phyloP scores from a whole-genome alignment of 768 basidiomycete species.

The Rhizopogon salebrosus region DNA sequence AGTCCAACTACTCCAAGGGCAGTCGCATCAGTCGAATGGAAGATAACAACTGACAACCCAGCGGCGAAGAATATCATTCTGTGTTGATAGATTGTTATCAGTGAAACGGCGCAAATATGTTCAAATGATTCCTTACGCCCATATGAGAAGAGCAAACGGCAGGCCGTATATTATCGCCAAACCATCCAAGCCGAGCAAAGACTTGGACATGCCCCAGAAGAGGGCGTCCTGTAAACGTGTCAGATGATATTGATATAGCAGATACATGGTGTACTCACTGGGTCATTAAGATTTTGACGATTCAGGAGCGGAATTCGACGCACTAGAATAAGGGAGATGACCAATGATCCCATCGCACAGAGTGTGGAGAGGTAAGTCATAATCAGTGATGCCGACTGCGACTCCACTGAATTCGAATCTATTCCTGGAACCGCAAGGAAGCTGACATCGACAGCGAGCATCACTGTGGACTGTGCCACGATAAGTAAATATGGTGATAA shows the following conservation, averaged over 20 bases:
- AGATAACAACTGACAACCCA: conserved; percentile 20
- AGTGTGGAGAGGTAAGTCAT: conserved; percentile 34
- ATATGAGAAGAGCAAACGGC: conserved; percentile 28
- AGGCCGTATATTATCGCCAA: conserved; percentile 28
- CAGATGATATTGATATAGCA: background rate
- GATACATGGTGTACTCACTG: conserved; percentile 2
- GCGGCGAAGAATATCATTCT: conserved; percentile 24
- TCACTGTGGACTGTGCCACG: conserved; percentile 37
- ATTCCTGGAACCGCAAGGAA: conserved; percentile 47
- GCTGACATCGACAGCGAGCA: conserved; percentile 47
- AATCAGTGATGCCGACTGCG: conserved; percentile 18
- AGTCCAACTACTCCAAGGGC: conserved; percentile 3
- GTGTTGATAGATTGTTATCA: too few relatives aligned
- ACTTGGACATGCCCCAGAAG: conserved; percentile 12
- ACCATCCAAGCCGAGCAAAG: conserved; percentile 18
- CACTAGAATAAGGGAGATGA: conserved; percentile 30
- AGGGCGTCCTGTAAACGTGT: conserved; percentile 13
- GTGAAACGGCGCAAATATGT: too few relatives aligned
- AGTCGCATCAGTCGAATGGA: conserved; percentile 9
- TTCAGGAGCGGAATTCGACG: conserved; percentile 29
- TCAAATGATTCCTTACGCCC: conserved; percentile 16
- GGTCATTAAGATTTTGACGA: conserved; percentile 14
- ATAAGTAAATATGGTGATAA: too few relatives aligned
- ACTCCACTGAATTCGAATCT: conserved; percentile 6
- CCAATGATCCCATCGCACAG: conserved; percentile 27